Evolutionary conservation across 441 rosid species (phyloP).

Genomic region (Breynia disticha): DNA sequence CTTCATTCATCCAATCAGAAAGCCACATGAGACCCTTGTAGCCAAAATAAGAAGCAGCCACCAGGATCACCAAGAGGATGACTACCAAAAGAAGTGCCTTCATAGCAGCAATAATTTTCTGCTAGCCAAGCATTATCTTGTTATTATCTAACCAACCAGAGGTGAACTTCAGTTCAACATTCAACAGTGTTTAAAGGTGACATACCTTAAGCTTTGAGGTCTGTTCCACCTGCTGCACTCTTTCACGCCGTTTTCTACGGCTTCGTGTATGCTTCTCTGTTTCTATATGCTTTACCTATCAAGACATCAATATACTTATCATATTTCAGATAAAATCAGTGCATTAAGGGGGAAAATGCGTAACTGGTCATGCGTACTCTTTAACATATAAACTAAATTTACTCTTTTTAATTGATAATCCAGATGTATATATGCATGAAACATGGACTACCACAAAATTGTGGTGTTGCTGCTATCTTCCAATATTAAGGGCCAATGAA

Average conservation of each 20-base stretch:
- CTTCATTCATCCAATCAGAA: conserved; percentile 80
- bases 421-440: too few species aligned
- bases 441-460: too few species aligned
- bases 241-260: conserved; percentile 56
- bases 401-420: too few species aligned
- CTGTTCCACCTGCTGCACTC: conserved; percentile 37
- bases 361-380: too few species aligned
- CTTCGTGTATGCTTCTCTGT: conserved; percentile 39
- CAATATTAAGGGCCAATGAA: too few species aligned
- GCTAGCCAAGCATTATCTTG: conserved; percentile 18
- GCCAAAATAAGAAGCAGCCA: conserved; percentile 43
- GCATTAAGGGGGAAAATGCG: too few species aligned
- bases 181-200: neutral
- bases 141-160: conserved; percentile 3
- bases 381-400: too few species aligned
- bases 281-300: conserved; percentile 49
- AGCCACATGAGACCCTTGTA: conserved; percentile 71
- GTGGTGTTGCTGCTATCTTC: too few species aligned
- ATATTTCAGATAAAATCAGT: conserved; percentile 6
- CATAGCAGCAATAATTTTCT: conserved; percentile 37
- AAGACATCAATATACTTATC: conserved; percentile 4
- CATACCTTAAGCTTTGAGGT: conserved; percentile 50
- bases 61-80: conserved; percentile 23
- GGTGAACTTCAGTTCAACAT: neutral
- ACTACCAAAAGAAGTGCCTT: conserved; percentile 38